phyloP scores from a whole-genome alignment of 805 yeast genomes.

The Starmerella sirachaensis region DNA sequence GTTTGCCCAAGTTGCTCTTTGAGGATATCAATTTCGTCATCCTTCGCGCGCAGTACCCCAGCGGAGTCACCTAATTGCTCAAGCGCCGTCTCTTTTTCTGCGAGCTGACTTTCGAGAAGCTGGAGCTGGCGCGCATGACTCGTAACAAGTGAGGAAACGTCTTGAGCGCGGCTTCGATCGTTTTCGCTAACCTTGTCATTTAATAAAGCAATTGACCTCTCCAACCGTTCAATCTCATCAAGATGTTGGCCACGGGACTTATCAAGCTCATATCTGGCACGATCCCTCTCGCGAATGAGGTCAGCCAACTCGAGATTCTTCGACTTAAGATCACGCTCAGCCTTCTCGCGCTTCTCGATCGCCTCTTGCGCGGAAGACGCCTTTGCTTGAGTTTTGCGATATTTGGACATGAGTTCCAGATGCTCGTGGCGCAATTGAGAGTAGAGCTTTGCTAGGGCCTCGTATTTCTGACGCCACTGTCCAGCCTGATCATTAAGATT shows the following conservation, averaged over 20 bases:
- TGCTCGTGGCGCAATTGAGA: slow-evolving; percentile 90
- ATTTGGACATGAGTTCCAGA: slow-evolving; percentile 59
- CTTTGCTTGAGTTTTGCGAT: slow-evolving; percentile 71
- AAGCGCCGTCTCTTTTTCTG: slow-evolving; percentile 22
- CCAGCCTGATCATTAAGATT: slow-evolving; percentile 61
- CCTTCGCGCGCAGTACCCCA: slow-evolving; percentile 46
- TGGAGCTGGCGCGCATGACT: slow-evolving; percentile 21
- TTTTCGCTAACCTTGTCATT: slow-evolving; percentile 46
- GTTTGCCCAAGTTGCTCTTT: slow-evolving; percentile 49
- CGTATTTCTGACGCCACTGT: slow-evolving; percentile 78
- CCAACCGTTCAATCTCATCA: slow-evolving; percentile 51
- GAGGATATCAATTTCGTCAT: slow-evolving; percentile 64
- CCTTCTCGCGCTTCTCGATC: slow-evolving; percentile 64
- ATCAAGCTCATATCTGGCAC: slow-evolving; percentile 74
- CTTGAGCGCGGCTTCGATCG: slow-evolving; percentile 53
- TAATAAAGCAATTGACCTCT: slow-evolving; percentile 50
- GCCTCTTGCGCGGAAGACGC: slow-evolving; percentile 87
- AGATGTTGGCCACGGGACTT: slow-evolving; percentile 52
- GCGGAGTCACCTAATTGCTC: slow-evolving; percentile 27
- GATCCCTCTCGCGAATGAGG: slow-evolving; percentile 75
- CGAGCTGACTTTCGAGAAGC: slow-evolving; percentile 19
- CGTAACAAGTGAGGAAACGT: slow-evolving; percentile 37
- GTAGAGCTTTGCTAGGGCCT: slow-evolving; percentile 75
- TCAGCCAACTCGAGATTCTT: slow-evolving; percentile 83
- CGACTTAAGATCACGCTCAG: slow-evolving; percentile 72